Base-by-base conservation (phyloP, 345 rosid genomes). In the Syzygium jambos region DNA sequence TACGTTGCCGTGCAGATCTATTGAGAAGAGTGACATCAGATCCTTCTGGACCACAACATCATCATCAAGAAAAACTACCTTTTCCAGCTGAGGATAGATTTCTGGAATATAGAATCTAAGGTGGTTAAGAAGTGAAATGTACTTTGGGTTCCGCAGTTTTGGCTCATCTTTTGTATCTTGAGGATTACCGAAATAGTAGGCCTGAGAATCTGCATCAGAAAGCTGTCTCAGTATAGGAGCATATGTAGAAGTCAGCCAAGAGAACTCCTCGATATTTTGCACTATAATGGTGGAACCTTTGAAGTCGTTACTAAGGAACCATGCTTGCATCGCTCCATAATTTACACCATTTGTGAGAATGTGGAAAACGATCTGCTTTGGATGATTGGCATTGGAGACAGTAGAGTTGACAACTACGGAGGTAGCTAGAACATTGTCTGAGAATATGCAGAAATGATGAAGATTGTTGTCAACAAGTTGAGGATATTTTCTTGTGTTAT, bases 391-490 rank as follows among this genome's bases (percentile, higher is more conserved):
- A 90, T 93, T 96, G 34, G 92, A 92, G 90, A 95, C 89, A 3
- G 98, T 94, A 51, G 99, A 98, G 87, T 98, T 96, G 85, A 96
- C 93, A 80, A 95, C 99, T 68, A 92, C 97, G 1, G 99, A 95
- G 61, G 98, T 89, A 21, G 98, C 95, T 55, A 95, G 91, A 25
- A 96, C 91, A 68, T 98, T 98, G 89, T 98, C 99, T 25, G 99
- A 94, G 88, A 96, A 95, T 84, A 98, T 85, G 87, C 97, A 95
- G 92, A 96, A 98, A 84, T 96, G 99, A 89, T 94, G 94, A 89
- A 95, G 97, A 91, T 93, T 95, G 91, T 96, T 98, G 93, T 98
- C 99, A 55, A 93, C 92, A 16, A 96, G 93, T 85, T 95, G 90
- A 61, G 94, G 96, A 86, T 95, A 94, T 90, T 94, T 95, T 89